A percentile compares a stretch with the other conserved stretches of the same genome.
Conservation (phyloP, 2,329 filamentous ascomycete genomes). For the Grosmannia penicillata region DNA sequence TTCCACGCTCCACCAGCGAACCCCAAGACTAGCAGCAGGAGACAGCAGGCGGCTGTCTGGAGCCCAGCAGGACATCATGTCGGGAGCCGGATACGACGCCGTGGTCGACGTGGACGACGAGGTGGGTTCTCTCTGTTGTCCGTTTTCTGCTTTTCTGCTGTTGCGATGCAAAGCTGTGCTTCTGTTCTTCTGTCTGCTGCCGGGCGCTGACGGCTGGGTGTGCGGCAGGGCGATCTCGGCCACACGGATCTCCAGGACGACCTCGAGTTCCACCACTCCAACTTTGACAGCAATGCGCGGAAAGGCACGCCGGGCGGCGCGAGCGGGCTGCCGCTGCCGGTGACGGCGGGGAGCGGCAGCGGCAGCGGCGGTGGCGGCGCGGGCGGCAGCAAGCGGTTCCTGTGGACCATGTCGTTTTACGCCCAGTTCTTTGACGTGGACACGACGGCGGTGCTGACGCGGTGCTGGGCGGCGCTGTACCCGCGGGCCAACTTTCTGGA, state of each 20-base stretch:
- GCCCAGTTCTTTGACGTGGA: conserved; percentile 98
- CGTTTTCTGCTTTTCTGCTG: background rate
- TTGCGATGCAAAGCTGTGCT: background rate
- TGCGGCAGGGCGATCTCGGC: conserved; percentile 72
- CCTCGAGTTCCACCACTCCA: conserved; percentile 94
- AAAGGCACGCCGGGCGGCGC: conserved; percentile 31
- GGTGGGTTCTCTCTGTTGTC: conserved; percentile 30
- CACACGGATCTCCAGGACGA: conserved; percentile 97
- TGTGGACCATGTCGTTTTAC: conserved; percentile 90
- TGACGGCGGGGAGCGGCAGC: conserved; percentile 27
- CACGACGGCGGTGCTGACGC: conserved; percentile 72
- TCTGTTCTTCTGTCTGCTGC: background rate
- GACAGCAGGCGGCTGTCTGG: background rate
- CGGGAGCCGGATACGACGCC: conserved; percentile 85
- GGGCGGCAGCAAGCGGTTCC: conserved; percentile 58
- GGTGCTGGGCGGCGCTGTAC: conserved; percentile 79
- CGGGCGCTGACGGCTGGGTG: conserved; percentile 8
- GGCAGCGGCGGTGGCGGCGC: conserved; percentile 24
- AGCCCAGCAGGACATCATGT: conserved; percentile 36
- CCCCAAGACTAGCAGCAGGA: background rate
- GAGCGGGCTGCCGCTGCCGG: conserved; percentile 38
- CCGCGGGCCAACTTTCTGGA: conserved; percentile 92
- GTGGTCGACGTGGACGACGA: conserved; percentile 96
- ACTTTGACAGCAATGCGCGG: conserved; percentile 48
- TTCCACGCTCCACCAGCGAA: background rate